phyloP scores from a whole-genome alignment of 192 early-diverging fungal species.

The Podila verticillata region DNA sequence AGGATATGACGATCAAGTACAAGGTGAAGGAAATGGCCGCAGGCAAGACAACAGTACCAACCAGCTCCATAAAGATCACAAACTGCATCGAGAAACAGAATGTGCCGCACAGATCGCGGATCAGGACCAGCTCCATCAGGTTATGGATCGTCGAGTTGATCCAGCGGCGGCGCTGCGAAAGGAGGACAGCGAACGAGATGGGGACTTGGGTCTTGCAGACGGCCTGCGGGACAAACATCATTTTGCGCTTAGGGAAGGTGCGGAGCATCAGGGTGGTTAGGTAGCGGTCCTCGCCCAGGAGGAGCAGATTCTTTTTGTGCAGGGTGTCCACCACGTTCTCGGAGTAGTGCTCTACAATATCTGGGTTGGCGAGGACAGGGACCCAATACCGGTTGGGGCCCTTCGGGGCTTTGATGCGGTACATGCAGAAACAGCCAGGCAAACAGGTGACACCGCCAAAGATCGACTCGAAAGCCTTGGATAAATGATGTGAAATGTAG shows the following conservation, averaged over 20 bases:
- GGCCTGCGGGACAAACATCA: constrained; percentile 91
- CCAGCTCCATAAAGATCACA: constrained; percentile 93
- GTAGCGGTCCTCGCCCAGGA: constrained; percentile 93
- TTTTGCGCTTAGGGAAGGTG: constrained; percentile 91
- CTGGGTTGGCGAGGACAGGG: constrained; percentile 80
- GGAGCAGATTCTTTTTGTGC: constrained; percentile 90
- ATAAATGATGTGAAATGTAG: constrained; percentile 78
- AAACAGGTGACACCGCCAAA: constrained; percentile 85
- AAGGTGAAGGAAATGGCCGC: constrained; percentile 91
- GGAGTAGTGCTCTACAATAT: constrained; percentile 86
- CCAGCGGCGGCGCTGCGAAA: constrained; percentile 92
- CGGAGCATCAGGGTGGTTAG: constrained; percentile 90
- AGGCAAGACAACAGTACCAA: constrained; percentile 92
- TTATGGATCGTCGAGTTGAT: constrained; percentile 97
- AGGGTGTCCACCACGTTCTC: constrained; percentile 85
- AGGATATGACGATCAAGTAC: constrained; percentile 80
- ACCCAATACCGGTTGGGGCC: constrained; percentile 81
- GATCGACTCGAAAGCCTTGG: constrained; percentile 83
- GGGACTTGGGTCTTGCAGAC: constrained; percentile 94
- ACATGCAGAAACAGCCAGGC: constrained; percentile 85
- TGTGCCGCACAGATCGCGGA: constrained; percentile 87
- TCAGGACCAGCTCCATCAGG: constrained; percentile 82
- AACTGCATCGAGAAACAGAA: constrained; percentile 98
- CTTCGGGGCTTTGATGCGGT: constrained; percentile 83
- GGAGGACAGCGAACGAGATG: constrained; percentile 82